phyloP scores from a whole-genome alignment of 192 early-diverging fungal genomes.

The Gigaspora rosea region DNA sequence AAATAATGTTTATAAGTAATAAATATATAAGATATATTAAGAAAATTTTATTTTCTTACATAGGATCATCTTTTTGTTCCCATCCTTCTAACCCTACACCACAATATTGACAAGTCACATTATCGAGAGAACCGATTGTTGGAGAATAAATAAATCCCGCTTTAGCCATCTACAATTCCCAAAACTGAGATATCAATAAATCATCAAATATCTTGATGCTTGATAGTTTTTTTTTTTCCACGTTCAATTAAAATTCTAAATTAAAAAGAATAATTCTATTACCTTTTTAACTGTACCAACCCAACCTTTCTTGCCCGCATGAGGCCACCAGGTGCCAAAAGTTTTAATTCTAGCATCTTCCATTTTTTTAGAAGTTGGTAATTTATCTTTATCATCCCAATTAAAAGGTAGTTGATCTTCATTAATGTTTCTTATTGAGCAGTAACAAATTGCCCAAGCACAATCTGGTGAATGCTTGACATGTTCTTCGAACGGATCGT shows the following conservation, averaged over 20 bases:
- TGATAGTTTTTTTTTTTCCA: neutral
- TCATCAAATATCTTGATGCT: neutral
- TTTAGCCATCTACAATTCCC: constrained; percentile 38
- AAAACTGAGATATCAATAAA: neutral
- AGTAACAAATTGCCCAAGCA: constrained; percentile 37
- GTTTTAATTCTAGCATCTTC: constrained; percentile 39
- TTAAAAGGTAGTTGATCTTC: constrained; percentile 31
- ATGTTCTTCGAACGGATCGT: constrained; percentile 40
- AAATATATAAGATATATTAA: no score
- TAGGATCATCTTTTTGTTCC: constrained; percentile 41
- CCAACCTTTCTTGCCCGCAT: constrained; percentile 36
- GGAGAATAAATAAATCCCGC: constrained; percentile 44
- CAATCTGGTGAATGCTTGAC: constrained; percentile 31
- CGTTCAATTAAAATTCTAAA: neutral
- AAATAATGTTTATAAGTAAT: neutral
- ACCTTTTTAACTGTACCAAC: constrained; percentile 36
- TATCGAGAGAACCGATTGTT: constrained; percentile 32
- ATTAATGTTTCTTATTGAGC: neutral
- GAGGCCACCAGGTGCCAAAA: constrained; percentile 46
- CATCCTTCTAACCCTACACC: constrained; percentile 38
- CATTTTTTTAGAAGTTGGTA: constrained; percentile 39
- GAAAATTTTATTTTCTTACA: constrained; percentile 21
- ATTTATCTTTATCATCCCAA: constrained; percentile 38
- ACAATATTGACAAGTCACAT: constrained; percentile 42
- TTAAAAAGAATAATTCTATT: neutral